These are phyloP conservation scores for Emmonsia crescens DNA, from an alignment of 2,329 filamentous ascomycete species.

Conservation along the genomic window DNA sequence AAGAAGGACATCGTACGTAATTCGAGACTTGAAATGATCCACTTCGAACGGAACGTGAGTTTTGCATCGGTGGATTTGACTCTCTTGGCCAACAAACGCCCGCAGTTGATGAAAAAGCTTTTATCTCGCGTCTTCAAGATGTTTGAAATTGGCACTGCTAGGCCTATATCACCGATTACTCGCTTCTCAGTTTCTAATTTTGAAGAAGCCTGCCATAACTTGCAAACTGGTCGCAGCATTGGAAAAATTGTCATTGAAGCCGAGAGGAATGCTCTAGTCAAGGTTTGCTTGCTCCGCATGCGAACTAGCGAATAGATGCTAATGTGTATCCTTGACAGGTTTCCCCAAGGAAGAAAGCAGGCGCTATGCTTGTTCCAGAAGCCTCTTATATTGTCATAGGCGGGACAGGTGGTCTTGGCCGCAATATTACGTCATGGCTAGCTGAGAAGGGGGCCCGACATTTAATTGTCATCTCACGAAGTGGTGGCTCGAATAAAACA, in stretches of 20 bases:
- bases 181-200: slow-evolving; percentile 12
- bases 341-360: neutral
- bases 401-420: slow-evolving; percentile 46
- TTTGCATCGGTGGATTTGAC: slow-evolving; percentile 18
- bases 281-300: slow-evolving; percentile 10
- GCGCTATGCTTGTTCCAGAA: slow-evolving; percentile 11
- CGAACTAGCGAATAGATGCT: neutral
- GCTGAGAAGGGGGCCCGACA: slow-evolving; percentile 39
- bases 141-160: slow-evolving; percentile 8
- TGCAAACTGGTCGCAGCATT: slow-evolving; percentile 21
- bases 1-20: slow-evolving; percentile 31
- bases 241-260: slow-evolving; percentile 17
- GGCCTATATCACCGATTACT: slow-evolving; percentile 6
- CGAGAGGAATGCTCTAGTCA: slow-evolving; percentile 2
- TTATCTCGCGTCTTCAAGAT: slow-evolving; percentile 1
- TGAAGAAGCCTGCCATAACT: slow-evolving; percentile 16
- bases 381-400: slow-evolving; percentile 46
- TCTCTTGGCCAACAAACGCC: slow-evolving; percentile 2
- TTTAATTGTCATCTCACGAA: slow-evolving; percentile 44
- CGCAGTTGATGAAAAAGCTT: slow-evolving; percentile 3
- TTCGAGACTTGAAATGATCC: slow-evolving; percentile 30
- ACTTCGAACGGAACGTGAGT: slow-evolving; percentile 30
- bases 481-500: slow-evolving; percentile 25
- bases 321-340: neutral
- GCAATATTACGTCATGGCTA: slow-evolving; percentile 40